phyloP scores from a whole-genome alignment of 495 filamentous ascomycete genomes.

The Xylaria nigripes region DNA sequence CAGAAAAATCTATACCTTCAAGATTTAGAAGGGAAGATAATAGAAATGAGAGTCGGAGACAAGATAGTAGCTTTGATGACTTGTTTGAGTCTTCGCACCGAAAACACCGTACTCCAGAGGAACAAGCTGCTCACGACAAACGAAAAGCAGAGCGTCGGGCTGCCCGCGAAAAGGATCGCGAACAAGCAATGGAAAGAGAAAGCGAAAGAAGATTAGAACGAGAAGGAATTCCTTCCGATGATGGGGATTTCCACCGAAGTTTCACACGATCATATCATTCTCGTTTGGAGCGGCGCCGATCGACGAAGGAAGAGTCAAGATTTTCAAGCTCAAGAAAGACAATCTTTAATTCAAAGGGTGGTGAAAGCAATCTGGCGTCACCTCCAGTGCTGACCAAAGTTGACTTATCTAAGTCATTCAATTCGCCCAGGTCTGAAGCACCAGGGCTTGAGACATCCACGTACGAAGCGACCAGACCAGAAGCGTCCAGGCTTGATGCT shows the following conservation, averaged over 20 bases:
- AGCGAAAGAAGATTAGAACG: conserved; percentile 12
- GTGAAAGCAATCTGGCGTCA: conserved; percentile 27
- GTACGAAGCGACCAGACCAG: background rate
- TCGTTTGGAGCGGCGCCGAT: conserved; percentile 13
- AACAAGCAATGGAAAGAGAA: conserved; percentile 17
- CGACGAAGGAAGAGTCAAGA: conserved; percentile 17
- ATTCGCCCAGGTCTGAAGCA: conserved; percentile 20
- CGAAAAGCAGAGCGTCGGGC: conserved; percentile 32
- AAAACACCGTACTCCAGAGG: conserved; percentile 34
- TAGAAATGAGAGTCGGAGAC: conserved; percentile 11
- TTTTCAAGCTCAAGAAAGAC: too few species aligned
- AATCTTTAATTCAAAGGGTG: too few species aligned
- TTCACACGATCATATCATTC: conserved; percentile 32
- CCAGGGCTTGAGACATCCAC: too few species aligned
- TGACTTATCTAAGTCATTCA: too few species aligned
- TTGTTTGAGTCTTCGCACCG: conserved; percentile 22
- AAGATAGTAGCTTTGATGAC: conserved; percentile 28
- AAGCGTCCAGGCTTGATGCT: background rate
- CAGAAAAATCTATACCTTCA: conserved; percentile 27
- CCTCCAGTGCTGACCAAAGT: conserved; percentile 14
- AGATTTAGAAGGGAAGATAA: conserved; percentile 1
- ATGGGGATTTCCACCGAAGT: conserved; percentile 24
- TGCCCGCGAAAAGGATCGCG: conserved; percentile 19
- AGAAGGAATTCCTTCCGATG: conserved; percentile 6
- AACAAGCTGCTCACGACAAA: conserved; percentile 37